phyloP scores from a whole-genome alignment of 768 basidiomycete genomes.

The Kwoniella newhampshirensis region DNA sequence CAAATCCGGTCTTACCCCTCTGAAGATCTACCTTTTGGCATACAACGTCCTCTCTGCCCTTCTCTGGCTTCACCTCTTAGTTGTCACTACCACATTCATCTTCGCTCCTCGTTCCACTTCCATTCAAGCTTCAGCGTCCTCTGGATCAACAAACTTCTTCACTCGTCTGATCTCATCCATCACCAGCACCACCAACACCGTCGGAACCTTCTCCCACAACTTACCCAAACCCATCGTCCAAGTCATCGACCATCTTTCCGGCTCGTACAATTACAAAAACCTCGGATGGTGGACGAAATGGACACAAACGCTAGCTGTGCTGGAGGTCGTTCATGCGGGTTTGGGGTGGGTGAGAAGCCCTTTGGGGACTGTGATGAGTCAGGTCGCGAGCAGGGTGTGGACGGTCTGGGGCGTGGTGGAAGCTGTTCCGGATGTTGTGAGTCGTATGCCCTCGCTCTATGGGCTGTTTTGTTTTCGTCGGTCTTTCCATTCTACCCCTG shows the following conservation, averaged over 20 bases:
- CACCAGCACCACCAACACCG: background rate
- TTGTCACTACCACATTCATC: constrained; percentile 57
- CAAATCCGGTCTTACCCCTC: constrained; percentile 27
- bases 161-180: constrained; percentile 6
- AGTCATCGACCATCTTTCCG: constrained; percentile 59
- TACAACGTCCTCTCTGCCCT: constrained; percentile 76
- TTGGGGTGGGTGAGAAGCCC: constrained; percentile 78
- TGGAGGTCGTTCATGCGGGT: constrained; percentile 80
- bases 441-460: constrained; percentile 42
- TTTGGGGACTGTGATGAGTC: constrained; percentile 69
- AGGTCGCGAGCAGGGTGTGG: constrained; percentile 77
- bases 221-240: constrained; percentile 17
- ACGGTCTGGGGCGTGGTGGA: constrained; percentile 81
- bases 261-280: constrained; percentile 60
- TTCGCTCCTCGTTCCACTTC: constrained; percentile 52
- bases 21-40: constrained; percentile 63
- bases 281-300: constrained; percentile 65
- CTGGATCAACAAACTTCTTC: constrained; percentile 11
- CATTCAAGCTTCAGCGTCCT: background rate
- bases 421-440: constrained; percentile 61
- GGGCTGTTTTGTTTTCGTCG: too few relatives aligned
- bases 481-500: too few relatives aligned
- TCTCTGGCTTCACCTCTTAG: constrained; percentile 74
- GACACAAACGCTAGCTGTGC: constrained; percentile 77
- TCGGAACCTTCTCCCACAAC: constrained; percentile 27